Conservation (phyloP, 225 moss, liverwort and hornwort species). For the Pseudoscleropodium purum region DNA sequence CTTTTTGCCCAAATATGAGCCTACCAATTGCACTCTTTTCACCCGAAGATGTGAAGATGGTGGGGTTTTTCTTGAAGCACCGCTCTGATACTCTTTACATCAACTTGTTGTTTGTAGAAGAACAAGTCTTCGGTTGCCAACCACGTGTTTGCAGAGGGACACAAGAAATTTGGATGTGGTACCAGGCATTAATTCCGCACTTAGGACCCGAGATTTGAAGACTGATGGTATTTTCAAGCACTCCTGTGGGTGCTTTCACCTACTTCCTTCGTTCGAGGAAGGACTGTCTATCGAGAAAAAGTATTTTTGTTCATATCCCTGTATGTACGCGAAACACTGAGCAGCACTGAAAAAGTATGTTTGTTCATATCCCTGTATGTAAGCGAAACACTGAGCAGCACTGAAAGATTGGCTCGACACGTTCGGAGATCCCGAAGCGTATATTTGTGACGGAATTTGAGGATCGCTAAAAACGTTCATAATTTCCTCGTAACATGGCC, state of each 20-base stretch:
- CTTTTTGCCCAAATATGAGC: background rate
- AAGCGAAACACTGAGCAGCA: background rate
- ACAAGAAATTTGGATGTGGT: background rate
- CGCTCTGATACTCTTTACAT: background rate
- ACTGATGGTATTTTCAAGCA: background rate
- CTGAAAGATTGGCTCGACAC: background rate
- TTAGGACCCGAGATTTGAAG: background rate
- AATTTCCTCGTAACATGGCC: background rate
- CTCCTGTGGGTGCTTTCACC: background rate
- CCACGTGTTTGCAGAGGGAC: background rate
- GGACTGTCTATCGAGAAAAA: background rate
- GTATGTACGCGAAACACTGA: background rate
- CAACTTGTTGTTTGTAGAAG: background rate
- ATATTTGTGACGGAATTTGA: background rate
- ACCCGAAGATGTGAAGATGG: background rate
- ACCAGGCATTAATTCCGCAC: background rate
- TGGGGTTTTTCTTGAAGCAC: no score
- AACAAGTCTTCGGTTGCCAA: background rate
- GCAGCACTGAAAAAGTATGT: background rate
- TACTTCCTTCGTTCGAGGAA: background rate
- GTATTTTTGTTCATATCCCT: no score
- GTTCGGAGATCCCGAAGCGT: background rate
- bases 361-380: background rate
- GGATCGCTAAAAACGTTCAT: background rate
- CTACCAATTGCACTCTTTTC: no score